Evolutionary conservation across 495 filamentous ascomycete species (phyloP).

Genomic region (Penicillium canescens): DNA sequence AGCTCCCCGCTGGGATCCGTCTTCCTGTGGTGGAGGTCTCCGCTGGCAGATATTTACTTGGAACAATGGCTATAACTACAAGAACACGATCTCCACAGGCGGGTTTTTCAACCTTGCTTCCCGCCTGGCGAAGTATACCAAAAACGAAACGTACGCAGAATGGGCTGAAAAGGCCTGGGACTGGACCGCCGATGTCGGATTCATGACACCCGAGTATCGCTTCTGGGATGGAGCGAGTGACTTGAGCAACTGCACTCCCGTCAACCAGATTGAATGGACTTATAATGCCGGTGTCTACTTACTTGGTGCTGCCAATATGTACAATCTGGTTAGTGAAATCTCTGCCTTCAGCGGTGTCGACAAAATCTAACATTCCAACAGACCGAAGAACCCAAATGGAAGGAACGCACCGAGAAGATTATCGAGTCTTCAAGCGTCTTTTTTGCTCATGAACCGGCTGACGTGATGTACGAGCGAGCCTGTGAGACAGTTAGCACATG

Average conservation of each 20-base stretch:
- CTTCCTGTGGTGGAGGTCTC: slow-evolving; percentile 68
- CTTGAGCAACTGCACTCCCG: slow-evolving; percentile 38
- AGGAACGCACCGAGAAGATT: slow-evolving; percentile 56
- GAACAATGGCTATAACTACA: slow-evolving; percentile 79
- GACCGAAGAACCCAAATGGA: slow-evolving; percentile 52
- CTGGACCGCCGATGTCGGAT: slow-evolving; percentile 63
- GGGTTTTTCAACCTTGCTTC: slow-evolving; percentile 80
- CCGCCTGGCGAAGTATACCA: slow-evolving; percentile 72
- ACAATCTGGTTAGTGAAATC: slow-evolving; percentile 31
- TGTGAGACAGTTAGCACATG: slow-evolving; percentile 60
- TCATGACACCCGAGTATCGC: slow-evolving; percentile 60
- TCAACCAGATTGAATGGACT: slow-evolving; percentile 40
- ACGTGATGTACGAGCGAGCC: slow-evolving; percentile 67
- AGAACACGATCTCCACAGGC: slow-evolving; percentile 79
- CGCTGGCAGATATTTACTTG: slow-evolving; percentile 83
- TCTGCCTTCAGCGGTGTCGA: not conserved
- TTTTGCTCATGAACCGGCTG: slow-evolving; percentile 44
- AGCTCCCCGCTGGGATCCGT: slow-evolving; percentile 67
- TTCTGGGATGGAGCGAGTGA: slow-evolving; percentile 67
- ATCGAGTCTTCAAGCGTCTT: slow-evolving; percentile 56
- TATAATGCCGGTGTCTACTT: slow-evolving; percentile 40
- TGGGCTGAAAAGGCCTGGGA: slow-evolving; percentile 75
- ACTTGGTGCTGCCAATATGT: slow-evolving; percentile 42
- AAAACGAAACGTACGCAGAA: slow-evolving; percentile 74
- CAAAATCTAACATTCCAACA: slow-evolving; percentile 14